phyloP scores from a whole-genome alignment of 106 monocot genomes.

The Phalaenopsis equestris region DNA sequence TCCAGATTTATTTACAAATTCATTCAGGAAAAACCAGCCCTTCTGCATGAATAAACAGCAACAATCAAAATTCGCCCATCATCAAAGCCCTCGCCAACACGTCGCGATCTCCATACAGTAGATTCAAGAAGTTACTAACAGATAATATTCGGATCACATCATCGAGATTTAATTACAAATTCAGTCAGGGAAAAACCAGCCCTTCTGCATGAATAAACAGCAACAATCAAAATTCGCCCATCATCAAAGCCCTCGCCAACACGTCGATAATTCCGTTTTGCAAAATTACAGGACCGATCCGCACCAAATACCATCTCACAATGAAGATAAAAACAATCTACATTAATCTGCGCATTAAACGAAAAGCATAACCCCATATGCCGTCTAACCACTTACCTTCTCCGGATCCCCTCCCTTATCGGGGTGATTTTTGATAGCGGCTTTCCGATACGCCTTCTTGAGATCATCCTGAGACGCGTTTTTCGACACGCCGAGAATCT shows the following conservation, averaged over 20 bases:
- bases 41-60: background rate
- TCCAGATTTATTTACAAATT: background rate
- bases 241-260: background rate
- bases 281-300: background rate
- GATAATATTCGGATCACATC: background rate
- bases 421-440: conserved; percentile 97
- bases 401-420: conserved; percentile 96
- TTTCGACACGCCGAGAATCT: conserved; percentile 87
- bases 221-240: background rate
- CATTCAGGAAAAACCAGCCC: background rate
- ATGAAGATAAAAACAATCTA: background rate
- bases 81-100: background rate
- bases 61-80: background rate
- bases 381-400: conserved; percentile 38
- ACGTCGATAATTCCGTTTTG: background rate
- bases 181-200: background rate
- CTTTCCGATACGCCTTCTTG: conserved; percentile 92
- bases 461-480: conserved; percentile 81
- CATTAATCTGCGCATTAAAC: background rate
- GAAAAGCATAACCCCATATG: background rate
- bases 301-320: background rate
- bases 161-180: background rate
- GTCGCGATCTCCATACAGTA: background rate
- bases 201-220: background rate
- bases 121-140: background rate